Evolutionary conservation across 306 rosid genomes (phyloP).

Genomic region (Cicer judaicum): DNA sequence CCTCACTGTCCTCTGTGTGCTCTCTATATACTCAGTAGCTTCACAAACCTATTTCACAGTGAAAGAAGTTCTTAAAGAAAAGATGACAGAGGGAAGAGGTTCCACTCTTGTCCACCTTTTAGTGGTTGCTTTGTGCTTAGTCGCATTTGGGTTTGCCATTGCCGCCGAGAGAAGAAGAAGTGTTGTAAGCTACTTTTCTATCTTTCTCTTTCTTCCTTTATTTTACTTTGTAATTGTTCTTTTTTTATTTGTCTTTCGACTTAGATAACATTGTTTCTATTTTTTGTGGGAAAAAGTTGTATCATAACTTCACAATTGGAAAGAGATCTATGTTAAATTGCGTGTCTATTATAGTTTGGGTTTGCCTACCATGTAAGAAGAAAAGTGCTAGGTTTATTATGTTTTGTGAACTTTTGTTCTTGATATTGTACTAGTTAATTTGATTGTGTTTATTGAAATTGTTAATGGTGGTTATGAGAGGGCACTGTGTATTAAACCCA

Average conservation of each 20-base stretch:
- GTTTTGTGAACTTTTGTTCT: conserved; percentile 13
- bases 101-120: conserved; percentile 82
- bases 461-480: background rate
- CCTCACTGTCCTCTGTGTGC: conserved; percentile 1
- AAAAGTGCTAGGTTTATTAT: background rate
- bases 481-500: background rate
- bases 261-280: background rate
- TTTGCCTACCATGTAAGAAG: background rate
- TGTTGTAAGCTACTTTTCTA: conserved; percentile 54
- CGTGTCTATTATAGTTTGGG: background rate
- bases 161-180: conserved; percentile 95
- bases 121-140: conserved; percentile 69
- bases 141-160: conserved; percentile 96
- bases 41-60: conserved; percentile 13
- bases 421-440: background rate
- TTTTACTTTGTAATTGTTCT: background rate
- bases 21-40: background rate
- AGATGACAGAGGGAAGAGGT: conserved; percentile 86
- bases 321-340: conserved; percentile 25
- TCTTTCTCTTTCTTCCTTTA: background rate
- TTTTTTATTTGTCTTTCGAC: background rate
- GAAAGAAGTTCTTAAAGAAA: background rate
- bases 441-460: background rate
- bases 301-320: background rate
- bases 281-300: background rate